phyloP scores from a whole-genome alignment of 805 yeast genomes.

The Henningerozyma blattae region DNA sequence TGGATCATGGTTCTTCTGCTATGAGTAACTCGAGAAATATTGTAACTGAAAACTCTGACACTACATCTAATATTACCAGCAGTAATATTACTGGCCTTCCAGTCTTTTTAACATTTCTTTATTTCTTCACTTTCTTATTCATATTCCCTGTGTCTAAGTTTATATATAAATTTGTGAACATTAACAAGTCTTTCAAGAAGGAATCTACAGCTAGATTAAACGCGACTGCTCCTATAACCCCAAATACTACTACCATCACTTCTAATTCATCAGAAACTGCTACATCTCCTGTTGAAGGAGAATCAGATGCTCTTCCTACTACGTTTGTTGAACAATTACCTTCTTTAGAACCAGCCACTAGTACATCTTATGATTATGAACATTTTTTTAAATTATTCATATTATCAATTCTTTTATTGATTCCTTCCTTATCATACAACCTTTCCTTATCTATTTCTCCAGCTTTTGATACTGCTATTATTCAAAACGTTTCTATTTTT shows the following conservation, averaged over 20 bases:
- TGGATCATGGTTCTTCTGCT: not conserved
- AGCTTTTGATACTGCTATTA: constrained; percentile 22
- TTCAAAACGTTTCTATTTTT: constrained; percentile 21
- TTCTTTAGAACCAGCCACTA: not conserved
- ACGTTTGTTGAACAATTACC: not conserved
- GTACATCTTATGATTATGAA: not conserved
- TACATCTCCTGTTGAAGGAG: not conserved
- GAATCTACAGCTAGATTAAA: not conserved
- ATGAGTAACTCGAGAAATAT: constrained; percentile 1
- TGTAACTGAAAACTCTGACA: too few relatives aligned
- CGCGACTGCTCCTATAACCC: too few relatives aligned
- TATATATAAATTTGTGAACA: constrained; percentile 2
- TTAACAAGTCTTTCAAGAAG: not conserved
- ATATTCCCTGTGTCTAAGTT: constrained; percentile 12
- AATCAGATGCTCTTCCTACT: not conserved
- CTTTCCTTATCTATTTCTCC: constrained; percentile 19
- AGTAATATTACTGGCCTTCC: constrained; percentile 7
- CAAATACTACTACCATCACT: not conserved
- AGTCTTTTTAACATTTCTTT: constrained; percentile 14
- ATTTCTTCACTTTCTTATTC: constrained; percentile 16
- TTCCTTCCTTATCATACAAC: constrained; percentile 13
- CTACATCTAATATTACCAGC: constrained; percentile 2
- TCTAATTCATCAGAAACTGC: not conserved
- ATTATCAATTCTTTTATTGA: constrained; percentile 11
- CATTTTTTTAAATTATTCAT: constrained; percentile 10